These are phyloP conservation scores for Tetradesmus lagerheimii DNA, from an alignment of 139 green algal genomes.

Conservation along the genomic window DNA sequence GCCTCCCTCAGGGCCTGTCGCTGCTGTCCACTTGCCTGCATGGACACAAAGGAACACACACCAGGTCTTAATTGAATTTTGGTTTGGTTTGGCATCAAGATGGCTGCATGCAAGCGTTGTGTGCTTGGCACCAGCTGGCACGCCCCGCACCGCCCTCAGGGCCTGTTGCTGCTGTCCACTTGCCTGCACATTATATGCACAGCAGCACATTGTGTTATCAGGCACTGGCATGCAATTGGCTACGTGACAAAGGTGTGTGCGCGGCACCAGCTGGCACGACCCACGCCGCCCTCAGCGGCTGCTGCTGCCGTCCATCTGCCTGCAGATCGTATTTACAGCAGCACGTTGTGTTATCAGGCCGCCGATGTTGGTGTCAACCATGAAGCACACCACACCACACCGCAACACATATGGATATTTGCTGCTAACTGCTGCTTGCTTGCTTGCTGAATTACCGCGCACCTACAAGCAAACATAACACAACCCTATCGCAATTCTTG, in stretches of 20 bases:
- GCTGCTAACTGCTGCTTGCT: no score
- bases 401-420: no score
- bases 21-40: constrained; percentile 47
- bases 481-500: no score
- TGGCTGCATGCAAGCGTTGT: no score
- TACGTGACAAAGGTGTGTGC: no score
- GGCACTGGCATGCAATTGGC: no score
- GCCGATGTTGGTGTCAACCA: constrained; percentile 89
- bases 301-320: constrained; percentile 46
- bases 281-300: neutral
- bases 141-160: neutral
- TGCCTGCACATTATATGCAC: constrained; percentile 3
- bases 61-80: no score
- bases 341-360: no score
- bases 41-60: no score
- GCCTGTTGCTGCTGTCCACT: constrained; percentile 41
- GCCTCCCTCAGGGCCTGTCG: neutral
- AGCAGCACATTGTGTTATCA: neutral
- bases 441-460: no score
- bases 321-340: neutral
- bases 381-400: constrained; percentile 86
- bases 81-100: no score
- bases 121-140: constrained; percentile 89
- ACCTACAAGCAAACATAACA: no score
- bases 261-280: constrained; percentile 84